Conservation (phyloP, 208 protist genomes). For the Wallacemonas sp. region DNA sequence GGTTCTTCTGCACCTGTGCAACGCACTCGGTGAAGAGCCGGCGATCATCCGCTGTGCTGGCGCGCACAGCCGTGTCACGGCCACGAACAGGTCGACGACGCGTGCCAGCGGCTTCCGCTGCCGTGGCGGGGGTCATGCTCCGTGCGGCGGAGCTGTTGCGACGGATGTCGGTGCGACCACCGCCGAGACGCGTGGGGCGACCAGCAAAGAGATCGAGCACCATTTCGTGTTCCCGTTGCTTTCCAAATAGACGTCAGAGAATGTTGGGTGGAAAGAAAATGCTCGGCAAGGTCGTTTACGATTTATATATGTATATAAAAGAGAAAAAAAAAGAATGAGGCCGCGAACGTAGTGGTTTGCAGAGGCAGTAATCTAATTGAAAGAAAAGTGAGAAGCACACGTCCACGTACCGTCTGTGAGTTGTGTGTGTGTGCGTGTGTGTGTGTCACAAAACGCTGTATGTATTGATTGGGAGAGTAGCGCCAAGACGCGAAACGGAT, state of each 20-base stretch:
- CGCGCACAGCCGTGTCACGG: slow-evolving; percentile 16
- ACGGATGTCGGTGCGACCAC: slow-evolving; percentile 11
- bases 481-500: too few relatives aligned
- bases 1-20: slow-evolving; percentile 78
- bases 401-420: too few relatives aligned
- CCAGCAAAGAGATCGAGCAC: slow-evolving; percentile 39
- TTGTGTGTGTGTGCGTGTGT: too few relatives aligned
- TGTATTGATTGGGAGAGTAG: too few relatives aligned
- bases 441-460: too few relatives aligned
- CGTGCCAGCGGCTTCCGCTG: background rate
- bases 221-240: slow-evolving; percentile 5
- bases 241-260: too few relatives aligned
- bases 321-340: background rate
- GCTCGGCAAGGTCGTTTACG: too few relatives aligned
- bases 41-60: slow-evolving; percentile 38
- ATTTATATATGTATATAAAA: background rate
- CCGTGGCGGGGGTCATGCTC: background rate
- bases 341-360: too few relatives aligned
- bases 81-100: slow-evolving; percentile 15
- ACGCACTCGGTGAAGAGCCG: slow-evolving; percentile 78
- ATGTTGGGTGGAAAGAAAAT: too few relatives aligned
- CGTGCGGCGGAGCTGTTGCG: slow-evolving; percentile 12
- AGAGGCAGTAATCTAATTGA: too few relatives aligned
- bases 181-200: slow-evolving; percentile 7
- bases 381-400: too few relatives aligned